Conservation (phyloP, 1,284 basidiomycete species). For the Papiliotrema fonsecae region DNA sequence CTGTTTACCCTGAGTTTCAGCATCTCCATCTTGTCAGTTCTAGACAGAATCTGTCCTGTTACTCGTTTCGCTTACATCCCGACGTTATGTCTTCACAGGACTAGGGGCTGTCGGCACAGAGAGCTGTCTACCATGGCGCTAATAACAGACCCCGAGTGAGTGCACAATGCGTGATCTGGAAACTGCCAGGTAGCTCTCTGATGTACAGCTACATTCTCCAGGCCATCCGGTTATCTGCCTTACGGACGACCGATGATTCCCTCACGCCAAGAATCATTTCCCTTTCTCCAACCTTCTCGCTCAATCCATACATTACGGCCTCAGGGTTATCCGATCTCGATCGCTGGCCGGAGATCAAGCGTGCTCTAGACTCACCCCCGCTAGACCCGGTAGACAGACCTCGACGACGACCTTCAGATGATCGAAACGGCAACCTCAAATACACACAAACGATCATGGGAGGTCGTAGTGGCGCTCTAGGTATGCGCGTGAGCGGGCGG, state of each 20-base stretch:
- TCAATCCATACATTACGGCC: constrained; percentile 75
- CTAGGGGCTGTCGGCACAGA: too few species aligned
- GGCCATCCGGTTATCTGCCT: constrained; percentile 72
- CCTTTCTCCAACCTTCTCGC: constrained; percentile 56
- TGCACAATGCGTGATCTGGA: neutral
- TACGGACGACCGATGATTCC: constrained; percentile 80
- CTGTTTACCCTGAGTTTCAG: too few species aligned
- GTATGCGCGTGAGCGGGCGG: constrained; percentile 57
- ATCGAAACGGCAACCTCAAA: constrained; percentile 55
- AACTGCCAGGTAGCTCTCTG: constrained; percentile 6
- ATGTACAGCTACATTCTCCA: constrained; percentile 72
- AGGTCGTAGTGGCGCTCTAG: constrained; percentile 57
- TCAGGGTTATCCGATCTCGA: constrained; percentile 70
- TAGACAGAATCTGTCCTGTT: too few species aligned
- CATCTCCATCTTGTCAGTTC: too few species aligned
- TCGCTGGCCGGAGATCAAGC: constrained; percentile 74
- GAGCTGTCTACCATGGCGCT: constrained; percentile 37
- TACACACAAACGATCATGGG: constrained; percentile 84
- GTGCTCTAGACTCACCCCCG: constrained; percentile 50
- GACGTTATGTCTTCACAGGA: too few species aligned
- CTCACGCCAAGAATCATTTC: constrained; percentile 74
- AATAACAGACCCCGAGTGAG: constrained; percentile 43
- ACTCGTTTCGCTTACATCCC: too few species aligned
- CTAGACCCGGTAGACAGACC: constrained; percentile 51
- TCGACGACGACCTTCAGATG: constrained; percentile 5